These are phyloP conservation scores for Dactylellina parvicollis DNA, from an alignment of 2,329 filamentous ascomycete genomes.

Conservation along the genomic window DNA sequence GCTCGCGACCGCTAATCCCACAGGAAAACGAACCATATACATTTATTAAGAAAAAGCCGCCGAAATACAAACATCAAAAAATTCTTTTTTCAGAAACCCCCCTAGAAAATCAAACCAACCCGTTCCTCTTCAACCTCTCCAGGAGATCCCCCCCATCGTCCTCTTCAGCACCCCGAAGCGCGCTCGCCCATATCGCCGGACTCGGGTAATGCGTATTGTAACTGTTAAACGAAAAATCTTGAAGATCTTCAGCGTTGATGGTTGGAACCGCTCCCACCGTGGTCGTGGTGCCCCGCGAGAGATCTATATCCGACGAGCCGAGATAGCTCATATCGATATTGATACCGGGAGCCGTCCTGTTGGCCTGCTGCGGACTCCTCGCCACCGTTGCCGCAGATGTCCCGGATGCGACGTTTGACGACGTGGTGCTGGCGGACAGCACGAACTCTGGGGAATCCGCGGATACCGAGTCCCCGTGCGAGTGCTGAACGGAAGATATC, in stretches of 20 bases:
- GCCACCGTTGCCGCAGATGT: not conserved
- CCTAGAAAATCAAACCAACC: not conserved
- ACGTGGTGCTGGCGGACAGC: slow-evolving; percentile 8
- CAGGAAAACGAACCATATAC: no score
- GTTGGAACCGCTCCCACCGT: not conserved
- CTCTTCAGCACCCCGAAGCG: not conserved
- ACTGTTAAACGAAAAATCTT: slow-evolving; percentile 43
- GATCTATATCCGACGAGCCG: slow-evolving; percentile 5
- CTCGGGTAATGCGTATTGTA: slow-evolving; percentile 39
- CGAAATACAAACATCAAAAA: no score
- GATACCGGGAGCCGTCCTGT: slow-evolving; percentile 14
- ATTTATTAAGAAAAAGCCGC: no score
- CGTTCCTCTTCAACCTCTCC: slow-evolving; percentile 33
- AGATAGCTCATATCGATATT: slow-evolving; percentile 37
- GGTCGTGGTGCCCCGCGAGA: slow-evolving; percentile 13
- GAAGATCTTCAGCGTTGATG: slow-evolving; percentile 22
- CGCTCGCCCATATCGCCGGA: slow-evolving; percentile 15
- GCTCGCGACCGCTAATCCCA: no score
- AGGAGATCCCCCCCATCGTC: slow-evolving; percentile 18
- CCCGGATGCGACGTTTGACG: slow-evolving; percentile 5
- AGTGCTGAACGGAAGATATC: slow-evolving; percentile 14
- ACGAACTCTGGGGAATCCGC: slow-evolving; percentile 35
- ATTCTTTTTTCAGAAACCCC: no score
- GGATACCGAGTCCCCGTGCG: slow-evolving; percentile 17
- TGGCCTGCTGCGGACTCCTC: not conserved